phyloP scores from a whole-genome alignment of 2,329 filamentous ascomycete species.

The Aspergillus viridinutans region DNA sequence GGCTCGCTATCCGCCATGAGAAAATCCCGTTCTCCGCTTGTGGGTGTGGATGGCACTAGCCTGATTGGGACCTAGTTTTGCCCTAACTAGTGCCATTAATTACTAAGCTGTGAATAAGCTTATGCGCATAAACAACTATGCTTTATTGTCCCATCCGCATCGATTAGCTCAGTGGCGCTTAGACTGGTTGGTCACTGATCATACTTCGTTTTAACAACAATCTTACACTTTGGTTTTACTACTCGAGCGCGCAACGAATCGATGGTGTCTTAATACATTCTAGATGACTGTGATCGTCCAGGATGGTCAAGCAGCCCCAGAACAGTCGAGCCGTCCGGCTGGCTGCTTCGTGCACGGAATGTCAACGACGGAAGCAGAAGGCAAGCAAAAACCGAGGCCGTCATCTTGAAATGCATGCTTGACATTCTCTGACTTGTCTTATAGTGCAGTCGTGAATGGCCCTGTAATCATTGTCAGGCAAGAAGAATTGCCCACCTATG shows the following conservation, averaged over 20 bases:
- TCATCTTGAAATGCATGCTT: background rate
- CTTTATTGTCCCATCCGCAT: too few relatives aligned
- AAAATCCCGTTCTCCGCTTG: conserved; percentile 38
- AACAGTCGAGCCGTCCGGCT: conserved; percentile 11
- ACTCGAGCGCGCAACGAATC: background rate
- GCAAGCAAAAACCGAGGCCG: conserved; percentile 21
- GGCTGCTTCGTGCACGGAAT: conserved; percentile 42
- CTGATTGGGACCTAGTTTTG: conserved; percentile 13
- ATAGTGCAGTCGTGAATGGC: conserved; percentile 50
- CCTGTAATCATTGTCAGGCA: conserved; percentile 49
- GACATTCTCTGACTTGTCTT: conserved; percentile 7
- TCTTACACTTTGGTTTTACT: background rate
- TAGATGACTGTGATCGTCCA: background rate
- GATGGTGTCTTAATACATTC: background rate
- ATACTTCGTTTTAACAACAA: background rate
- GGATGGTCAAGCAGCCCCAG: conserved; percentile 4
- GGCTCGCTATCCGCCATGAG: conserved; percentile 15
- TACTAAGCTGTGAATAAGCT: background rate
- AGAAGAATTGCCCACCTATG: conserved; percentile 48
- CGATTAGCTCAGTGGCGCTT: background rate
- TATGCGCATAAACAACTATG: background rate
- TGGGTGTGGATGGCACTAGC: conserved; percentile 31
- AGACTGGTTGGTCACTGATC: too few relatives aligned
- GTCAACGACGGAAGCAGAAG: conserved; percentile 51
- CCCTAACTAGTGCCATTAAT: conserved; percentile 15